Evolutionary conservation across 2,329 filamentous ascomycete genomes (phyloP), one percentile per base, ranked within the genome.

Genomic region (Epichloe glyceriae): DNA sequence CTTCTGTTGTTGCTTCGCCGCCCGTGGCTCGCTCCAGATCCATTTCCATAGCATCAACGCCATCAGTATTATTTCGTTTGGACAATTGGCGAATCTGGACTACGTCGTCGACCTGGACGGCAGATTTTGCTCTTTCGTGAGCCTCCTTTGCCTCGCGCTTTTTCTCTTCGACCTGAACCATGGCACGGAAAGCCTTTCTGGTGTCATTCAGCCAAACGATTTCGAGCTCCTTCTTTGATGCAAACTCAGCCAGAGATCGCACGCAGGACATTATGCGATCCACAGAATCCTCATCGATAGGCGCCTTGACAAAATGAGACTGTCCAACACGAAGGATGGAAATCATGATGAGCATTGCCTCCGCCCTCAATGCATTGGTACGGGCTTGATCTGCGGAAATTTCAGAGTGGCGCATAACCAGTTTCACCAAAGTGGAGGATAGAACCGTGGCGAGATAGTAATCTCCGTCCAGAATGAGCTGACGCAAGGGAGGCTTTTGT

Each of bases 291-390:
- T 98, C 93, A 55, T 98, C 93, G 56, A 98, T 97, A 2, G 89
- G 87, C 1, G 88, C 86, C 73, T 97, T 97, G 63, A 95, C 93
- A 59, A 98, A 98, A 56, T 95, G 88, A n/a, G 91, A 97, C 70
- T 98, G 93, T 40, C 93, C 93, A 54, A 96, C 93, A 47, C 93
- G 89, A 58, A 98, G 88, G 58, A 98, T 94, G 5, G 93, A 97
- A 60, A 98, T 95, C 90, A 97, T 95, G 65, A 98, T 97, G 49
- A 98, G 78, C 93, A 98, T 98, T 43, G 93, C 93, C 69, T 98
- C 93, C 3, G 93, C 93, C 47, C 88, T 85, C 26, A 98, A 78
- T 33, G 91, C 90, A 61, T 98, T 98, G 33, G 91, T 97, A 39
- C 93, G 85, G 42, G 87, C 86, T 42, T 76, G 70, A 60, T 96